Percentiles rank a stretch among this genome's conserved stretches.
Evolutionary conservation across 106 monocot species (phyloP).

Genomic region (Agapanthus africanus): DNA sequence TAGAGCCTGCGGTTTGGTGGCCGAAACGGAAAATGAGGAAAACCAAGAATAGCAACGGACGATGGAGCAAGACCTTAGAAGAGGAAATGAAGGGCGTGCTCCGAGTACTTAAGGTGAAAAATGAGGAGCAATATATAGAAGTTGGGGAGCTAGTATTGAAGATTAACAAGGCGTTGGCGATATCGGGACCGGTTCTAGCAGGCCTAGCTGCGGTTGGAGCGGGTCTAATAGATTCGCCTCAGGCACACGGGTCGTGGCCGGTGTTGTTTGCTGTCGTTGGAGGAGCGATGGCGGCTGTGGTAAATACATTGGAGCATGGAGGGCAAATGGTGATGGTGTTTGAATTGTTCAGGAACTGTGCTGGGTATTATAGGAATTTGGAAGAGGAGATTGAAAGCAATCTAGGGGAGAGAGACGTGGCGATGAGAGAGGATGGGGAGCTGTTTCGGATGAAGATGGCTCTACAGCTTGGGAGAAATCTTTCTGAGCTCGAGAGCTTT

Average conservation of each 20-base stretch:
- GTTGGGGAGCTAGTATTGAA: constrained; percentile 27
- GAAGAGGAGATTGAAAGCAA: constrained; percentile 44
- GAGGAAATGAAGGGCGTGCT: constrained; percentile 43
- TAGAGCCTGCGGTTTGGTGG: constrained; percentile 74
- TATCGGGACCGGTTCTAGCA: constrained; percentile 50
- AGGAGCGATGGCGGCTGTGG: constrained; percentile 46
- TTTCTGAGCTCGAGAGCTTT: constrained; percentile 38
- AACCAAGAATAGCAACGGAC: constrained; percentile 17
- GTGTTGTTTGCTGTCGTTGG: constrained; percentile 26
- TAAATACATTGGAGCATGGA: constrained; percentile 29
- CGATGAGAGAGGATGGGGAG: constrained; percentile 56
- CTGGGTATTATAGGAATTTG: constrained; percentile 26
- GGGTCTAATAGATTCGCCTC: too few species aligned
- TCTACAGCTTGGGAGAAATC: constrained; percentile 60
- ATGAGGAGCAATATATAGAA: constrained; percentile 43
- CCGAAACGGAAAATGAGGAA: constrained; percentile 10
- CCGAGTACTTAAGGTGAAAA: constrained; percentile 36
- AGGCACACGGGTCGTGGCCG: constrained; percentile 12
- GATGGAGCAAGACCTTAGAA: constrained; percentile 46
- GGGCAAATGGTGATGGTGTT: constrained; percentile 39
- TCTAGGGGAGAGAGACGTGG: constrained; percentile 20
- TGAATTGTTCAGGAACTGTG: constrained; percentile 35
- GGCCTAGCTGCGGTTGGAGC: constrained; percentile 36
- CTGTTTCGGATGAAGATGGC: constrained; percentile 60
- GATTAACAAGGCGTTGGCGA: constrained; percentile 46